phyloP scores from a whole-genome alignment of 495 filamentous ascomycete species.

The Lichenothelia convexa region DNA sequence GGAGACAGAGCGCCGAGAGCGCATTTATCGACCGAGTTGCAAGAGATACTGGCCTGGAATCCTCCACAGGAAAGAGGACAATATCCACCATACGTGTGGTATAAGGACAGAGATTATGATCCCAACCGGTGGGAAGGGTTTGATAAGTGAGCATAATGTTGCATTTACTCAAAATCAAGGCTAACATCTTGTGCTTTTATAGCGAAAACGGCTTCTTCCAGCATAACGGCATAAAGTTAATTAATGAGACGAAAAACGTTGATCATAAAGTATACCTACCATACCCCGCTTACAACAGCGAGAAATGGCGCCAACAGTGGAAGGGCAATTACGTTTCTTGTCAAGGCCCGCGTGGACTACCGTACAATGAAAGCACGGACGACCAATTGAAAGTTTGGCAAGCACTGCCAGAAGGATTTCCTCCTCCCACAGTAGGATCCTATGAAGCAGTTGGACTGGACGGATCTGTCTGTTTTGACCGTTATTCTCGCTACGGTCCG shows the following conservation, averaged over 20 bases:
- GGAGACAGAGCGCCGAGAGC: conserved; percentile 1
- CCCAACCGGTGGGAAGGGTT: conserved; percentile 24
- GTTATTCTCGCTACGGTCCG: conserved; percentile 32
- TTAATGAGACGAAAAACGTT: conserved; percentile 3
- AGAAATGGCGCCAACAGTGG: conserved; percentile 25
- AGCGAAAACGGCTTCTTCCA: conserved; percentile 10
- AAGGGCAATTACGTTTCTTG: conserved; percentile 28
- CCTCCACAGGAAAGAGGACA: conserved; percentile 12
- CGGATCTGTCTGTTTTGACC: conserved; percentile 32
- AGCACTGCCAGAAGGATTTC: conserved; percentile 22
- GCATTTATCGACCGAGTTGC: conserved; percentile 1
- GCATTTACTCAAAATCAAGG: conserved; percentile 2
- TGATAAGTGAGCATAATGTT: conserved; percentile 3
- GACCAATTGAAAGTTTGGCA: conserved; percentile 30
- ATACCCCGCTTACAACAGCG: conserved; percentile 32
- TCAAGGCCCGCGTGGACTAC: conserved; percentile 27
- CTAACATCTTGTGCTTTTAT: not conserved
- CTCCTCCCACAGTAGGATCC: conserved; percentile 28
- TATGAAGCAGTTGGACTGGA: conserved; percentile 30
- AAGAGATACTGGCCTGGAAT: conserved; percentile 15
- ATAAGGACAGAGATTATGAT: conserved; percentile 18
- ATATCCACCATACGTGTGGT: conserved; percentile 20
- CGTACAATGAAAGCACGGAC: conserved; percentile 26
- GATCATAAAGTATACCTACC: conserved; percentile 23
- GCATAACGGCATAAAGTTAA: conserved; percentile 7